These are phyloP conservation scores for Pyrenophora seminiperda DNA, from an alignment of 2,329 filamentous ascomycete genomes.

Conservation along the genomic window DNA sequence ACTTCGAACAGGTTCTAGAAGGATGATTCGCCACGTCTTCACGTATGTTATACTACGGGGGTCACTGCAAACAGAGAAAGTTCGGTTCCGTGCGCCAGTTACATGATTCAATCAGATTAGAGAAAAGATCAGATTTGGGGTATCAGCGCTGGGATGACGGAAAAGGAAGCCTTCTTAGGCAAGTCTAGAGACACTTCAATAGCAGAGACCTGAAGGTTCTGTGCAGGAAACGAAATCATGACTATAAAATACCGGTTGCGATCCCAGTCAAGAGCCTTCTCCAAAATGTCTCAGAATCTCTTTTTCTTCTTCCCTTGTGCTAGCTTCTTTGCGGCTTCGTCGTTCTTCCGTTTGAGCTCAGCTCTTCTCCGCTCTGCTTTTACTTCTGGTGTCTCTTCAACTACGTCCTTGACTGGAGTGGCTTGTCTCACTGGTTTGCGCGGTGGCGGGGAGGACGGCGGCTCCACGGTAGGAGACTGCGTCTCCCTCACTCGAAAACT, in stretches of 20 bases:
- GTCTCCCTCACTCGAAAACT: constrained; percentile 2
- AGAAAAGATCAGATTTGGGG: not conserved
- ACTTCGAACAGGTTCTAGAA: not conserved
- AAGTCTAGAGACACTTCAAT: not conserved
- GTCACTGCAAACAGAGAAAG: too few species aligned
- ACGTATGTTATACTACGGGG: too few species aligned
- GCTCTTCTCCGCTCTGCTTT: constrained; percentile 61
- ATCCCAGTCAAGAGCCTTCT: not conserved
- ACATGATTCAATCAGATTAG: not conserved
- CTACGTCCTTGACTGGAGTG: constrained; percentile 19
- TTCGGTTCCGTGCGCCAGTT: too few species aligned
- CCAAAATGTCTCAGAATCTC: constrained; percentile 28
- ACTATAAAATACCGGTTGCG: not conserved
- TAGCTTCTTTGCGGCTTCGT: constrained; percentile 60
- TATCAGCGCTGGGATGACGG: not conserved
- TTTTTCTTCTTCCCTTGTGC: constrained; percentile 44
- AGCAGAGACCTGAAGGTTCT: too few species aligned
- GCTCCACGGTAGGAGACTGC: constrained; percentile 13
- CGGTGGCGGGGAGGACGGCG: constrained; percentile 16
- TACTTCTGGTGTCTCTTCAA: constrained; percentile 54
- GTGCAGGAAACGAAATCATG: too few species aligned
- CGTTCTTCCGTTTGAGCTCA: constrained; percentile 62
- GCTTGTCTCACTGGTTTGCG: constrained; percentile 8
- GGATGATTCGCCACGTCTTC: too few species aligned
- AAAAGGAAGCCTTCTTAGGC: not conserved